Base-by-base conservation (phyloP, 2,329 filamentous ascomycete genomes). In the Karstenula rhodostoma region DNA sequence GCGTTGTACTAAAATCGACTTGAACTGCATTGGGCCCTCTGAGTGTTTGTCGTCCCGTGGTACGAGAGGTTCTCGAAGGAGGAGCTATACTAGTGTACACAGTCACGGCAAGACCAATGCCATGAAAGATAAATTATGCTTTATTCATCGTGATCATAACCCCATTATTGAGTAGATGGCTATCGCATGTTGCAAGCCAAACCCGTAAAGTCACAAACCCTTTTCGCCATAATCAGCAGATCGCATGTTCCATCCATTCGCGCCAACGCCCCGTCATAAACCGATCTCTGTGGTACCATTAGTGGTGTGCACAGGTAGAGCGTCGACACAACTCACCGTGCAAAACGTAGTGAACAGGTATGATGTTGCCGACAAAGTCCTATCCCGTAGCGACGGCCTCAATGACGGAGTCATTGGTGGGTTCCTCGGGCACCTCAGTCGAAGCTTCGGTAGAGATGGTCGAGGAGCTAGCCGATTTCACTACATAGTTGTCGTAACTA, bases 401-500 rank as follows among this genome's bases (percentile, higher is more conserved):
- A 17, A 7, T 19, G 29, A 9, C 12, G 25, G 27, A 4, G 3
- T 22, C 47, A 9, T 29, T 17, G 27, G 17, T 19, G 29, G 47
- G 2, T 19, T 44, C 40, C 15, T 54, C 51, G 19, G 17, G 29
- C 5, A 46, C 42, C 37, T 35, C 40, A 35, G 29, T 55, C 25
- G 27, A 42, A n/a, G 52, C 42, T 15, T 46, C 25, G 10, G 27
- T 32, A 17, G 50, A 43, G 17, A 33, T 27, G 1, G 37, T 53
- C 8, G 50, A 19, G 12, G 40, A 33, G 40, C 37, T 44, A 9
- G 37, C 23, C 17, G 51, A 32, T 25, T n/a, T 35, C 15, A 17
- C 42, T 8, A 4, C 15, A 53, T 35, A 42, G 8, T 10, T 8
- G n/a, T 46, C 29, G 17, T 62, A 63, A 19, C 50, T 52, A 40